Evolutionary conservation across 1,284 basidiomycete species (phyloP), one percentile per base, ranked within the genome.

Genomic region (Trichosporon sp.): DNA sequence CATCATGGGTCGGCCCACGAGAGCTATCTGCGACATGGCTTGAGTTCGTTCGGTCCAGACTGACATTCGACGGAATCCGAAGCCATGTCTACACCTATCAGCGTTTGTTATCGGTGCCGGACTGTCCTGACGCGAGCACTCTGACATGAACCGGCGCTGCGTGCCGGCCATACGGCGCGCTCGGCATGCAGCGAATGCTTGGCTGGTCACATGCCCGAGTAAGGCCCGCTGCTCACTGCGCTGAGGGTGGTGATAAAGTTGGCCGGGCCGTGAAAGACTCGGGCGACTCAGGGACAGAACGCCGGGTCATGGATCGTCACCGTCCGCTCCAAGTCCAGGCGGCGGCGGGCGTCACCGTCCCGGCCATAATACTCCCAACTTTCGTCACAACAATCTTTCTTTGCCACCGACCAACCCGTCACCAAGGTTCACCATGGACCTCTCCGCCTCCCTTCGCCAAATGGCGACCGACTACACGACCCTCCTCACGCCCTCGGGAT

Each of bases 151-250:
- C n/a, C 51, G 51, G 51, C 51, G n/a, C 51, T 8, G 6, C 6
- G 26, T 26, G 26, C 26, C 26, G 26, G 26, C 26, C 26, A 26
- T 26, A 26, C 26, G 26, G 26, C 26, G 26, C 26, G 26, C 5
- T 46, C 51, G 51, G 51, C 51, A 54, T 21, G 51, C 21, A 11
- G 1, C n/a, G 16, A 48, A 4, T 54, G 6, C 51, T 54, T 26
- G 51, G 51, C 26, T 16, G 51, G 51, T 19, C 51, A 54, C 51
- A 54, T 54, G 51, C 19, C 51, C 51, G 51, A 54, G 51, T 54
- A 54, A 46, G 43, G 43, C 43, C 21, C 51, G 35, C 6, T 26
- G 26, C 26, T 26, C 26, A 26, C 26, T 26, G 26, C 26, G 26
- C 26, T 26, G 26, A 26, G 26, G 26, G 26, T 26, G 26, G 26